A percentile compares a stretch with the other conserved stretches of the same genome.
phyloP scores from a whole-genome alignment of 345 rosid species.

The Acer yangbiense region DNA sequence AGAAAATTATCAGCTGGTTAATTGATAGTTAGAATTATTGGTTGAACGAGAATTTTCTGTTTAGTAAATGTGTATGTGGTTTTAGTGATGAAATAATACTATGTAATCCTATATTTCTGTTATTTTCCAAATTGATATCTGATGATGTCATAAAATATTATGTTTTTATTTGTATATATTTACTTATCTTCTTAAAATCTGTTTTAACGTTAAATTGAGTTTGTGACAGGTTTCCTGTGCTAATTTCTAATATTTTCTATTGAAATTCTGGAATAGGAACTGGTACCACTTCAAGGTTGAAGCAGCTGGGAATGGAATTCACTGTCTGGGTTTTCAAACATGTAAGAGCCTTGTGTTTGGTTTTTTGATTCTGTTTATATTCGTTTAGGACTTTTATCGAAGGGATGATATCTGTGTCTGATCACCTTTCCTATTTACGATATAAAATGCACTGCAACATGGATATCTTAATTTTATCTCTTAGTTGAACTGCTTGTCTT shows the following conservation, averaged over 20 bases:
- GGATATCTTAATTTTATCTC: neutral
- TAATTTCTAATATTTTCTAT: slow-evolving; percentile 17
- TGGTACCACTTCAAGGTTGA: slow-evolving; percentile 85
- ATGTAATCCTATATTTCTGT: neutral
- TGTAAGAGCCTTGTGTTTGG: slow-evolving; percentile 47
- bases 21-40: neutral
- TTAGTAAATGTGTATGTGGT: neutral
- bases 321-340: slow-evolving; percentile 99
- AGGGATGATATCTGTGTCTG: neutral
- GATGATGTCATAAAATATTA: neutral
- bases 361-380: slow-evolving; percentile 25
- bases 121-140: neutral
- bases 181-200: neutral
- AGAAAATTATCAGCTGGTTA: neutral
- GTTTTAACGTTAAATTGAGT: neutral
- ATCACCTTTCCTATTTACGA: neutral
- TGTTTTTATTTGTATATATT: neutral
- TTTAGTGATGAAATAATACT: slow-evolving; percentile 1
- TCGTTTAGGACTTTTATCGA: neutral
- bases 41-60: neutral
- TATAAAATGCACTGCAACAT: neutral
- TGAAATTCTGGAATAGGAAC: slow-evolving; percentile 51
- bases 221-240: slow-evolving; percentile 9
- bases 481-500: neutral
- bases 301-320: slow-evolving; percentile 98